Percentiles rank a stretch among this genome's conserved stretches.
phyloP scores from a whole-genome alignment of 2,329 filamentous ascomycete species.

The Niveomyces coronatus region DNA sequence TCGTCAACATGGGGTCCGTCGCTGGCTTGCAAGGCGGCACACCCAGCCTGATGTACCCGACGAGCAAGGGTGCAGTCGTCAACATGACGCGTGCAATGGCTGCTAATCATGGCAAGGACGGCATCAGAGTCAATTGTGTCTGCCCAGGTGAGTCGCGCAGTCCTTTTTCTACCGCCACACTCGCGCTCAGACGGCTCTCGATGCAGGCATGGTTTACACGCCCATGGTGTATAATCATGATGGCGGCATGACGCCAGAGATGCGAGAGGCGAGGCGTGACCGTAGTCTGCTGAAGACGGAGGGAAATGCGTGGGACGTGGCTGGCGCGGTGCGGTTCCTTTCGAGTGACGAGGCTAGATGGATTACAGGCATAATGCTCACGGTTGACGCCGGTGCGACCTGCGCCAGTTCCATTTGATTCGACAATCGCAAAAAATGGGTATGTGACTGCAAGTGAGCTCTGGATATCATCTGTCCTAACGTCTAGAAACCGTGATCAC shows the following conservation, averaged over 20 bases:
- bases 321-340: constrained; percentile 29
- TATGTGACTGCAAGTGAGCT: too few relatives aligned
- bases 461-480: too few relatives aligned
- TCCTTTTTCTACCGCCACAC: background rate
- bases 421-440: too few relatives aligned
- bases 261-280: constrained; percentile 25
- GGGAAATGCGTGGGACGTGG: constrained; percentile 34
- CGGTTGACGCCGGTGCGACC: constrained; percentile 33
- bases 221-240: constrained; percentile 31
- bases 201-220: constrained; percentile 32
- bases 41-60: constrained; percentile 35
- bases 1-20: constrained; percentile 54
- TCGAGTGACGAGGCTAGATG: constrained; percentile 30
- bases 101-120: constrained; percentile 33
- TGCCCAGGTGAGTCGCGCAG: constrained; percentile 25
- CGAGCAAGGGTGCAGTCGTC: constrained; percentile 36
- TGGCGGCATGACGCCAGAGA: constrained; percentile 29
- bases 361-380: constrained; percentile 31
- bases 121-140: constrained; percentile 40
- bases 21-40: constrained; percentile 41
- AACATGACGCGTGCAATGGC: constrained; percentile 44
- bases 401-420: constrained; percentile 14
- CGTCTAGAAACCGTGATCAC: too few relatives aligned
- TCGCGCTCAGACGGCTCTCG: background rate
- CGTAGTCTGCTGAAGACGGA: constrained; percentile 30